Conservation (phyloP, 768 basidiomycete species). For the Podaxis sp. region DNA sequence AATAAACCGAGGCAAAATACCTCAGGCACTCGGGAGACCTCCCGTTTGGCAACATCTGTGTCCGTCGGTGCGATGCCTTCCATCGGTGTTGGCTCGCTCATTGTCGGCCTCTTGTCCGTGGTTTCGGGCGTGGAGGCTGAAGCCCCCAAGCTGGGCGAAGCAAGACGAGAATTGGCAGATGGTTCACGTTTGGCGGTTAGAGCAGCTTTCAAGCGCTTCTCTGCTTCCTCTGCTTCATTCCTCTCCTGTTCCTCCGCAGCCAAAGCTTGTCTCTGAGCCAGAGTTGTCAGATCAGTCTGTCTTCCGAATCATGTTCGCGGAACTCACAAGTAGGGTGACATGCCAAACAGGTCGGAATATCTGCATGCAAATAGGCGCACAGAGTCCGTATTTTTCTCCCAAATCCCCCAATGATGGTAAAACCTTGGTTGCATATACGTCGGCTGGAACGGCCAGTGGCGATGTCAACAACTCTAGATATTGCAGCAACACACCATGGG, state of each 20-base stretch:
- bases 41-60: background rate
- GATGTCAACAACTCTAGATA: slow-evolving; percentile 85
- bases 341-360: slow-evolving; percentile 83
- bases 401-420: slow-evolving; percentile 75
- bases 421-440: slow-evolving; percentile 70
- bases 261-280: slow-evolving; percentile 50
- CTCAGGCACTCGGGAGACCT: slow-evolving; percentile 6
- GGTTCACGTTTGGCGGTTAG: slow-evolving; percentile 77
- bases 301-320: background rate
- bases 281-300: background rate
- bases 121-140: slow-evolving; percentile 21
- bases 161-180: slow-evolving; percentile 49
- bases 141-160: slow-evolving; percentile 49
- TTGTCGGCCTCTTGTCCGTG: slow-evolving; percentile 22
- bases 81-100: slow-evolving; percentile 41
- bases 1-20: background rate
- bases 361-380: slow-evolving; percentile 89
- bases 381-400: slow-evolving; percentile 72
- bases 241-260: slow-evolving; percentile 61
- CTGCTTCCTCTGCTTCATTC: slow-evolving; percentile 57
- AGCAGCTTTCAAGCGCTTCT: slow-evolving; percentile 77
- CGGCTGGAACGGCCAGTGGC: slow-evolving; percentile 57
- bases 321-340: slow-evolving; percentile 51
- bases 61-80: slow-evolving; percentile 37
- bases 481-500: slow-evolving; percentile 88